phyloP scores from a whole-genome alignment of 176 grass and related monocot genomes.

The Zea mays region Zm-B73-REFERENCE-NAM-5.0 NC_050097.1:59205001-59205500 shows the following conservation, averaged over 20 bases:
- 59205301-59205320: not conserved
- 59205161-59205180: not conserved
- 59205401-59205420: not conserved
- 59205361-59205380: not conserved
- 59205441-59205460: not conserved
- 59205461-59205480: conserved; percentile 5
- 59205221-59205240: conserved; percentile 17
- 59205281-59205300: conserved; percentile 11
- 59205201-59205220: conserved; percentile 14
- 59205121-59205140: too few relatives aligned
- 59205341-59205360: not conserved
- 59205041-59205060: too few relatives aligned
- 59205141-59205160: not conserved
- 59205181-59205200: not conserved
- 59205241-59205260: not conserved
- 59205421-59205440: not conserved
- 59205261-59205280: conserved; percentile 14
- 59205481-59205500: conserved; percentile 5
- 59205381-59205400: not conserved
- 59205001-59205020: too few relatives aligned
- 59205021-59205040: too few relatives aligned
- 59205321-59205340: not conserved
- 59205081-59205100: too few relatives aligned
- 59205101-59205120: too few relatives aligned
- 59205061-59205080: too few relatives aligned